phyloP scores from a whole-genome alignment of 2,329 filamentous ascomycete species.

The Ploettnerulaceae sp. region DNA sequence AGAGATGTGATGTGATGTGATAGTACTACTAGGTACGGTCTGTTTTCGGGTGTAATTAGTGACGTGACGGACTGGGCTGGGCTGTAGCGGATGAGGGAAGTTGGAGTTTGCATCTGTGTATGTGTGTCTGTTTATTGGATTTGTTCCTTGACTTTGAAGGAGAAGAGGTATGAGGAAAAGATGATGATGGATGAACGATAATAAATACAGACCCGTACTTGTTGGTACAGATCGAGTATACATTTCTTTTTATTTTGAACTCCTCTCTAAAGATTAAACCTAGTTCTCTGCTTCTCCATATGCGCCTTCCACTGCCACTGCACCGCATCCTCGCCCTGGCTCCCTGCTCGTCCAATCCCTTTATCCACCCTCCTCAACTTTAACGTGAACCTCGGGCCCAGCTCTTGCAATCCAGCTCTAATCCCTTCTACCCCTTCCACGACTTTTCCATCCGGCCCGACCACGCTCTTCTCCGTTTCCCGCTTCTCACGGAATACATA shows the following conservation, averaged over 20 bases:
- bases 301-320: constrained; percentile 94
- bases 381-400: constrained; percentile 77
- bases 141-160: too few relatives aligned
- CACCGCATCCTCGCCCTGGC: constrained; percentile 43
- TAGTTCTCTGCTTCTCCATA: constrained; percentile 91
- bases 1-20: too few relatives aligned
- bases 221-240: too few relatives aligned
- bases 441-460: constrained; percentile 74
- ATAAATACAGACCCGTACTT: too few relatives aligned
- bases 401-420: constrained; percentile 80
- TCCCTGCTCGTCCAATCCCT: constrained; percentile 68
- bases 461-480: constrained; percentile 79
- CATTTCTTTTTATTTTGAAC: background rate
- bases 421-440: constrained; percentile 83
- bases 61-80: too few relatives aligned
- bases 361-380: constrained; percentile 90
- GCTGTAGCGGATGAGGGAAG: too few relatives aligned
- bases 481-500: constrained; percentile 92
- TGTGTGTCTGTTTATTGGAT: too few relatives aligned
- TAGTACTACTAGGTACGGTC: too few relatives aligned
- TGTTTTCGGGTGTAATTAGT: too few relatives aligned
- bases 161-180: too few relatives aligned
- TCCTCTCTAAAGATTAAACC: constrained; percentile 76
- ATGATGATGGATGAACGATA: too few relatives aligned
- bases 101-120: too few relatives aligned